Evolutionary conservation across 2,329 filamentous ascomycete species (phyloP), one percentile per base, ranked within the genome.

Genomic region (Xylaria sp.): DNA sequence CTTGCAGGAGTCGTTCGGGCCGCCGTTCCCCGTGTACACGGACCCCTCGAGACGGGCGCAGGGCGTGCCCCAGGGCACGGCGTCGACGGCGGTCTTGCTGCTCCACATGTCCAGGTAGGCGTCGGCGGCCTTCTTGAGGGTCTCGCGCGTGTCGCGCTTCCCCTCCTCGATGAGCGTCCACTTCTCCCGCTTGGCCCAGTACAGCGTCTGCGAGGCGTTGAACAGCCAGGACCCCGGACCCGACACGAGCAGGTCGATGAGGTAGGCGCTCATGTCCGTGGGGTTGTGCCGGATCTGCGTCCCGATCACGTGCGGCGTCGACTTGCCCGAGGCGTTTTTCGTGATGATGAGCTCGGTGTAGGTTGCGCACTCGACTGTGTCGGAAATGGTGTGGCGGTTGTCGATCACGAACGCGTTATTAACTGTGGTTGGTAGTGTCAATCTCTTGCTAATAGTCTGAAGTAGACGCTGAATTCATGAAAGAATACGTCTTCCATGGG

Each of bases 81-180:
- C 64, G 25, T 68, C 67, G 19, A 65, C 51, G 1, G 73, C 72
- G 43, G 64, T 73, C 57, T 63, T 66, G 69, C 74, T 72, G 56
- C 55, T 70, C 72, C 75, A 77, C 67, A 77, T 71, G 59, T 75
- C 72, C 19, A 76, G 66, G 63, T 77, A 77, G 4, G 75, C 75
- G 60, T 78, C 76, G 1, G 73, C 75, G 0, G 76, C 73, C 2
- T 56, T 52, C 62, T 71, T 65, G 33, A 78, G 68, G 0, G 59
- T 29, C 29, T 68, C 72, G 2, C 76, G 70, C 2, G 58, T 59
- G 62, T 73, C 70, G 0, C 68, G 71, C 58, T 67, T 59, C 8
- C 31, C 70, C 29, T 70, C 68, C 5, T 71, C 70, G 55, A 78
- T 76, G 9, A 66, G 38, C 1, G 66, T 43, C 72, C 74, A 76